Base-by-base conservation (phyloP, 306 rosid species). In the Alnus rubra region DNA sequence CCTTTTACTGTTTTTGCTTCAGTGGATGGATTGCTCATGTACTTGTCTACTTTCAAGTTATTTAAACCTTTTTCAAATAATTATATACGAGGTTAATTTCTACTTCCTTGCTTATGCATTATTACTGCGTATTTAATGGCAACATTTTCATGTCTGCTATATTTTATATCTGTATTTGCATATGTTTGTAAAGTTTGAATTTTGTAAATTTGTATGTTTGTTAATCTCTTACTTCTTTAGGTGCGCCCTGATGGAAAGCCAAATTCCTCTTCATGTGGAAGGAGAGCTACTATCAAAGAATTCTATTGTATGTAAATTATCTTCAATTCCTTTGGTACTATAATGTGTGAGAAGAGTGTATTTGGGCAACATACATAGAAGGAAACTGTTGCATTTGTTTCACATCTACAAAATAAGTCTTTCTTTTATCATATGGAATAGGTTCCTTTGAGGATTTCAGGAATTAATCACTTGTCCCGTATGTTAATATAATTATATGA, bases 11-110 rank as follows among this genome's bases (percentile, higher is more conserved):
- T 71, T 79, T 84, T 81, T 91, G 70, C 81, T 88, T 55, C 87
- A 80, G 64, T 91, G 94, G 96, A 77, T 93, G 78, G 92, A 89
- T 81, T 89, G 80, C 77, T 87, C 89, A 1, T 87, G 83, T 68
- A 82, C 94, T 12, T 89, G 87, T 84, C 85, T 91, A 79, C 77
- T 84, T 83, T 68, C 88, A 48, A 88, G 79, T 10, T 85, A 82
- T 80, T 83, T 89, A 16, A 83, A 84, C 82, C 93, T 88, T 73
- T 85, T 91, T 80, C 88, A 85, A 70, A 71, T 93, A 69, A 71
- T 89, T 88, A 83, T 91, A 62, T 83, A 81, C 42, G 85, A 89
- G 98, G 98, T 88, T 69, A 59, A 81, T 80, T 76, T 71, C 75
- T 72, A 4, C 53, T 64, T 68, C 19, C 71, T 16, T 53, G 42